Conservation (phyloP, 192 early-diverging fungal genomes). For the Coemansia sp. region DNA sequence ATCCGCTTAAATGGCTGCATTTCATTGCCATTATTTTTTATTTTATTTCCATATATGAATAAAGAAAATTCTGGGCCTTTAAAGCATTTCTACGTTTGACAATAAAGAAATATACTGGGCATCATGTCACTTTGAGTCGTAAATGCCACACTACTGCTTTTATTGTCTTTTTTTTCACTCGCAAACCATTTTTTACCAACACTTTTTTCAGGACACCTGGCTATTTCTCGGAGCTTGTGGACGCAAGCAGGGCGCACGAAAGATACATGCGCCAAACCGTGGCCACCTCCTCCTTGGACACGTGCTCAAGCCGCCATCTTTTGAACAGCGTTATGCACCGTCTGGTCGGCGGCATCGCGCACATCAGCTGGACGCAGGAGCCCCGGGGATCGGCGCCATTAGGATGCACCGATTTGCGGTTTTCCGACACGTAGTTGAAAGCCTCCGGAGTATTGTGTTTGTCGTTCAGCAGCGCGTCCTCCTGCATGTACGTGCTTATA, state of each 20-base stretch:
- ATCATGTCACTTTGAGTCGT: not conserved
- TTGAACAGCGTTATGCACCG: constrained; percentile 29
- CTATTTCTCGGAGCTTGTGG: constrained; percentile 24
- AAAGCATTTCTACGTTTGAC: too few relatives aligned
- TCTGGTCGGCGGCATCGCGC: constrained; percentile 40
- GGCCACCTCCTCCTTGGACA: constrained; percentile 35
- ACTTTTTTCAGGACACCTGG: not conserved
- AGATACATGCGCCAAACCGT: constrained; percentile 57
- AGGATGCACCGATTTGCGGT: constrained; percentile 18
- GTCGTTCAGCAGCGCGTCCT: constrained; percentile 3
- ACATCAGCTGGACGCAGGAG: constrained; percentile 54
- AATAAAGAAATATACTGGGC: too few relatives aligned
- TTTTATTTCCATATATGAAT: too few relatives aligned
- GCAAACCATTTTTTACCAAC: not conserved
- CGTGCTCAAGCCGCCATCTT: constrained; percentile 45
- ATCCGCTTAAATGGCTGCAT: too few relatives aligned
- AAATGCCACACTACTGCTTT: not conserved
- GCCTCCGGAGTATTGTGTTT: constrained; percentile 38
- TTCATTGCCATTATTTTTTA: too few relatives aligned
- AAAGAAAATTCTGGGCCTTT: too few relatives aligned
- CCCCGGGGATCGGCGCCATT: constrained; percentile 10
- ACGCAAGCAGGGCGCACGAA: constrained; percentile 50
- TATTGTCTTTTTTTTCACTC: not conserved
- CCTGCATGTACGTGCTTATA: constrained; percentile 15
- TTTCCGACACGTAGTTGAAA: constrained; percentile 43